Conservation (phyloP, 495 filamentous ascomycete species). For the Clavariopsis aquatica region DNA sequence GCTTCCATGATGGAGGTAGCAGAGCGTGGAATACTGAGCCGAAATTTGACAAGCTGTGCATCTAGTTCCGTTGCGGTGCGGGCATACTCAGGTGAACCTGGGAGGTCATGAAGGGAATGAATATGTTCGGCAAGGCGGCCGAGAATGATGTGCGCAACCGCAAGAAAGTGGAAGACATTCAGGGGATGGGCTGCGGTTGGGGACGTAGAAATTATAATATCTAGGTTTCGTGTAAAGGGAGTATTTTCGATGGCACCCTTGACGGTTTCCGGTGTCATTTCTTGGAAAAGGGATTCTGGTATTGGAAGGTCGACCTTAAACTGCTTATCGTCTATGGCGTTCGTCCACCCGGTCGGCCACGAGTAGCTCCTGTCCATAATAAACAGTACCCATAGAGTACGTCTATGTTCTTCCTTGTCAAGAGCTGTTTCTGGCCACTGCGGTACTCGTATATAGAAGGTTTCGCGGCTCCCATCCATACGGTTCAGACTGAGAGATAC, state of each 20-base stretch:
- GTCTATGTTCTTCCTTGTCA: slow-evolving; percentile 27
- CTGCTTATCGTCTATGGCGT: slow-evolving; percentile 27
- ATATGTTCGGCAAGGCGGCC: slow-evolving; percentile 26
- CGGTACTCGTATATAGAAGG: background rate
- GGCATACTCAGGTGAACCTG: slow-evolving; percentile 10
- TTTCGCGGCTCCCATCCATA: slow-evolving; percentile 12
- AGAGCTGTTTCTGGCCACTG: background rate
- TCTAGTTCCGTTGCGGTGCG: slow-evolving; percentile 14
- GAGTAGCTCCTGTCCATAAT: slow-evolving; percentile 25
- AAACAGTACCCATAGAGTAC: slow-evolving; percentile 31
- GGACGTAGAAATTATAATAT: slow-evolving; percentile 8
- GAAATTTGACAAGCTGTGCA: slow-evolving; percentile 22
- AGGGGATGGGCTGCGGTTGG: background rate
- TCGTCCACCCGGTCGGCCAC: slow-evolving; percentile 30
- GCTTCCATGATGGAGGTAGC: slow-evolving; percentile 21
- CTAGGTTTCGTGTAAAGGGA: slow-evolving; percentile 24
- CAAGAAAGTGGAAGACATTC: slow-evolving; percentile 28
- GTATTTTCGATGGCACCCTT: background rate
- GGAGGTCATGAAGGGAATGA: slow-evolving; percentile 23
- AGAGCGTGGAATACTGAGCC: slow-evolving; percentile 27
- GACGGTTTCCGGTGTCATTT: slow-evolving; percentile 7
- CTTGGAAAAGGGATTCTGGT: slow-evolving; percentile 12
- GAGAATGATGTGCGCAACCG: slow-evolving; percentile 26
- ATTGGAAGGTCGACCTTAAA: slow-evolving; percentile 28
- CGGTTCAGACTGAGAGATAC: slow-evolving; percentile 21